Conservation (phyloP, 225 moss, liverwort and hornwort genomes). For the Climacium dendroides region DNA sequence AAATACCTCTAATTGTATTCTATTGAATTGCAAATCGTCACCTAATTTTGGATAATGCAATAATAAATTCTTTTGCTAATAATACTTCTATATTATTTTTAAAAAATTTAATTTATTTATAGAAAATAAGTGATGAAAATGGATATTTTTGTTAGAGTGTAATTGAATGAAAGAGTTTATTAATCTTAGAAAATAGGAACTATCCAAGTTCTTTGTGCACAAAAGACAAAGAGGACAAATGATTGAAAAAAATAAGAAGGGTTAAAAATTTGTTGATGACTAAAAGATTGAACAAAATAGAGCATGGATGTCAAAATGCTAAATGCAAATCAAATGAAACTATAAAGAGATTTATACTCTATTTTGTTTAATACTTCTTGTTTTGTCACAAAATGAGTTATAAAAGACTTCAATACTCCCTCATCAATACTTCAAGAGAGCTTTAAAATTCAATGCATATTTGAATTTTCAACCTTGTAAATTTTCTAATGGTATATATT, state of each 20-base stretch:
- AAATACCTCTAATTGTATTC: background rate
- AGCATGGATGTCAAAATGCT: too few species aligned
- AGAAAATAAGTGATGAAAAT: background rate
- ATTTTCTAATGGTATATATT: too few species aligned
- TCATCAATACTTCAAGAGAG: too few species aligned
- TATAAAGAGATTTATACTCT: too few species aligned
- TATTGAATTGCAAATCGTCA: background rate
- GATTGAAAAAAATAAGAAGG: background rate
- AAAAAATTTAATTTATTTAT: background rate
- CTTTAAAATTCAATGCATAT: too few species aligned
- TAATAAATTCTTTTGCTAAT: background rate
- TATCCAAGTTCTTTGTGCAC: background rate
- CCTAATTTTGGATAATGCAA: background rate
- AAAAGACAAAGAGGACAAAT: background rate
- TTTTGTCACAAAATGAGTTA: too few species aligned
- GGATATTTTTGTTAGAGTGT: rapidly evolving
- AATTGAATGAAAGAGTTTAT: background rate
- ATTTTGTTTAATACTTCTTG: too few species aligned
- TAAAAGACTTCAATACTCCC: too few species aligned
- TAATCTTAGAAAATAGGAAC: background rate
- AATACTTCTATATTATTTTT: background rate
- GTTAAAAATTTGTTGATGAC: background rate
- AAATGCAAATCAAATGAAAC: too few species aligned
- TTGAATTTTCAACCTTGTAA: too few species aligned
- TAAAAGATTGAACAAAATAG: too few species aligned